Conservation (phyloP, 805 yeast species). For the Candida dendrica region DNA sequence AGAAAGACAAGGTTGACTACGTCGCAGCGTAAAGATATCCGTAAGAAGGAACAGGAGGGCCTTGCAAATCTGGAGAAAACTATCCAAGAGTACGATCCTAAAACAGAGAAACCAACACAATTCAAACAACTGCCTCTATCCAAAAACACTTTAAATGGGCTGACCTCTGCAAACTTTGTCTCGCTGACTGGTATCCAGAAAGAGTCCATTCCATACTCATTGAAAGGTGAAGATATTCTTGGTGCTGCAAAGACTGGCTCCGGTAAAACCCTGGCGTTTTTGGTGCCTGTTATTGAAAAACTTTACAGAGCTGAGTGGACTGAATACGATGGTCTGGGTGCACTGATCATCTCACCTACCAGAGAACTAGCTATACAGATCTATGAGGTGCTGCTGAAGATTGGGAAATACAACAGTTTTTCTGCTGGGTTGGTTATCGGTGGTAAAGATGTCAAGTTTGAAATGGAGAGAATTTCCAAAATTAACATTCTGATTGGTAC, state of each 20-base stretch:
- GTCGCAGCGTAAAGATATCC: conserved; percentile 29
- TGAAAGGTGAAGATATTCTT: conserved; percentile 84
- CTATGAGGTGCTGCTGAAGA: conserved; percentile 50
- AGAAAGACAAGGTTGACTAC: conserved; percentile 26
- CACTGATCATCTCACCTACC: conserved; percentile 64
- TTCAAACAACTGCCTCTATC: conserved; percentile 80
- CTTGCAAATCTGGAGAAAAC: conserved; percentile 39
- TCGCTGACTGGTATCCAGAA: conserved; percentile 82
- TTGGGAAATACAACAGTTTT: conserved; percentile 56
- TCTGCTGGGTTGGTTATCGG: conserved; percentile 63
- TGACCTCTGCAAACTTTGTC: conserved; percentile 71
- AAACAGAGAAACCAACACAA: conserved; percentile 31
- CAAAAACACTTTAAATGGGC: conserved; percentile 55
- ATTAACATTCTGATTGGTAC: conserved; percentile 86
- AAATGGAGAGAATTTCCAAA: conserved; percentile 52
- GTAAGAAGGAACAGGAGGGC: conserved; percentile 27
- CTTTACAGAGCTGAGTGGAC: conserved; percentile 36
- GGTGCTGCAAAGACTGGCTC: conserved; percentile 97
- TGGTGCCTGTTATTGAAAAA: conserved; percentile 75
- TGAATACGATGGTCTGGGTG: conserved; percentile 42
- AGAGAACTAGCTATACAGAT: conserved; percentile 71
- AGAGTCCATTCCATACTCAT: conserved; percentile 64
- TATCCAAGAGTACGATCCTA: conserved; percentile 48
- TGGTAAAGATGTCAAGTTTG: conserved; percentile 61
- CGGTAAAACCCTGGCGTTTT: conserved; percentile 88